Evolutionary conservation across 306 rosid species (phyloP).

Genomic region (Inga laurina): DNA sequence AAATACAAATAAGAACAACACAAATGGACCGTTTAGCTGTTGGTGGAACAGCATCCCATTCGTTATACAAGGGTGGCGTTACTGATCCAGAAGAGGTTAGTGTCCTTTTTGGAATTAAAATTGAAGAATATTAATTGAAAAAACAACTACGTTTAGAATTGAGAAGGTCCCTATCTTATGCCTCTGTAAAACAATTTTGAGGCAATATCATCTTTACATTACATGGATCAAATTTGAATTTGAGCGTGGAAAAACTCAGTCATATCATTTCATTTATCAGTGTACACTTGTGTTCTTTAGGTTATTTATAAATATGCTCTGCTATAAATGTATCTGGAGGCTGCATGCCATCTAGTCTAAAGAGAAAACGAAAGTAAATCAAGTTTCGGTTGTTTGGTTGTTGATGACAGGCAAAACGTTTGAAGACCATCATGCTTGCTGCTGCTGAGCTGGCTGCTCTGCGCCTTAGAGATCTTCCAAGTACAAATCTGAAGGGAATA

Average conservation of each 20-base stretch:
- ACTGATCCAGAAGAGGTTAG: constrained; percentile 86
- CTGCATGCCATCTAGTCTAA: background rate
- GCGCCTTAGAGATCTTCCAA: constrained; percentile 78
- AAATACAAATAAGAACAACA: constrained; percentile 83
- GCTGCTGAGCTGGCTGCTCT: constrained; percentile 95
- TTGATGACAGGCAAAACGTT: constrained; percentile 73
- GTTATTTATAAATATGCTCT: background rate
- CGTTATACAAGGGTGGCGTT: constrained; percentile 92
- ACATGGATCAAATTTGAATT: background rate
- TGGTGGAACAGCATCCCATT: constrained; percentile 90
- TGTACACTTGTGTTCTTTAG: constrained; percentile 8
- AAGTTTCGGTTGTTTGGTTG: constrained; percentile 24
- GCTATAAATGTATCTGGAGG: background rate
- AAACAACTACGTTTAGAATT: background rate
- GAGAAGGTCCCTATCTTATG: background rate
- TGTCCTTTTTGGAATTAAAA: constrained; percentile 18
- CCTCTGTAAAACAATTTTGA: background rate
- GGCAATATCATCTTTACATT: constrained; percentile 22
- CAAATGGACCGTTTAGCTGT: constrained; percentile 82
- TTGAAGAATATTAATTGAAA: background rate
- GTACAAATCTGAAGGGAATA: constrained; percentile 47
- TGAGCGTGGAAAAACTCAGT: background rate
- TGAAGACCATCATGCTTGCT: constrained; percentile 85
- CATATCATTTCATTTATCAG: background rate
- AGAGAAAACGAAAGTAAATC: constrained; percentile 15